A percentile compares a stretch with the other conserved stretches of the same genome.
Conservation (phyloP, 2,329 filamentous ascomycete genomes). For the Fusarium continuum region DNA sequence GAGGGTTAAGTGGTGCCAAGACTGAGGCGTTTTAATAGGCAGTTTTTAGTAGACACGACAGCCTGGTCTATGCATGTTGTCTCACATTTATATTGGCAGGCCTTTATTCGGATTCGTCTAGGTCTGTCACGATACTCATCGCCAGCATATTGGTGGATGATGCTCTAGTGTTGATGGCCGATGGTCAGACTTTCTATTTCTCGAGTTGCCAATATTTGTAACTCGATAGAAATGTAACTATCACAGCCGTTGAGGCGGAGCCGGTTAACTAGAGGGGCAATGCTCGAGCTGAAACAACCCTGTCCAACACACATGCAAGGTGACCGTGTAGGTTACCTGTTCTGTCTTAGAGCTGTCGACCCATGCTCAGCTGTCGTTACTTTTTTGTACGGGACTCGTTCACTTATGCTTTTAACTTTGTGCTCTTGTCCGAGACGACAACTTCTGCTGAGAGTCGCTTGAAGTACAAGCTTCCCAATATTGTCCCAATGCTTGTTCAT, state of each 20-base stretch:
- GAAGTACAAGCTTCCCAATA: no score
- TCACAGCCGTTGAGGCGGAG: no score
- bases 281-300: background rate
- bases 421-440: no score
- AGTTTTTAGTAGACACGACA: background rate
- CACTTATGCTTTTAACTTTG: no score
- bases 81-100: background rate
- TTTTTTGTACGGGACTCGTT: background rate
- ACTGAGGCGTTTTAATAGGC: constrained; percentile 4
- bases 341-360: background rate
- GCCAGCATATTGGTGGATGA: background rate
- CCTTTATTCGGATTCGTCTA: background rate
- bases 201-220: no score
- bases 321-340: background rate
- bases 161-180: background rate
- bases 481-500: no score
- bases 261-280: no score
- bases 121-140: background rate
- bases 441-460: no score
- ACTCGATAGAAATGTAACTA: no score
- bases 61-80: background rate
- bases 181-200: background rate
- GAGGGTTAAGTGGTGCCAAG: constrained; percentile 23
- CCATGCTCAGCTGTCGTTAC: background rate
- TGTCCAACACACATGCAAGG: background rate